phyloP scores from a whole-genome alignment of 139 green algal genomes.

The Asterochloris sp. region DNA sequence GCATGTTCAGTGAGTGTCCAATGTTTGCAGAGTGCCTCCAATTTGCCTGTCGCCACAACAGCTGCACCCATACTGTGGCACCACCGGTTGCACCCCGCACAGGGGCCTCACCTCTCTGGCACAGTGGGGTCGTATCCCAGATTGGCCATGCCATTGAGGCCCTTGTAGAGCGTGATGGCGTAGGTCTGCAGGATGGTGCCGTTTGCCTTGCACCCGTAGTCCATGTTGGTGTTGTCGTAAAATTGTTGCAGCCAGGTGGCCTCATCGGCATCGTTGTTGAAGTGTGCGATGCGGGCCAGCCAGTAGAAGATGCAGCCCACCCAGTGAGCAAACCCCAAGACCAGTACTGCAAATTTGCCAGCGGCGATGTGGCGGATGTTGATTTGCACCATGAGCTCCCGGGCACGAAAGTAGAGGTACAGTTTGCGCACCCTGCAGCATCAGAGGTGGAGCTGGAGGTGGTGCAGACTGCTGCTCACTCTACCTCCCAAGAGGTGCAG shows the following conservation, averaged over 20 bases:
- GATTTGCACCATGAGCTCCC: constrained; percentile 32
- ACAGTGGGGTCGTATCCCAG: constrained; percentile 32
- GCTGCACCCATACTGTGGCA: no score
- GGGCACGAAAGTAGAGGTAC: constrained; percentile 25
- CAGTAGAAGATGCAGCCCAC: constrained; percentile 36
- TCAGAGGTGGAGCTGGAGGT: no score
- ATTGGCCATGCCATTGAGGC: constrained; percentile 33
- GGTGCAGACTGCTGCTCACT: no score
- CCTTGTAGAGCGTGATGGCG: constrained; percentile 28
- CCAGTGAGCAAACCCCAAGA: constrained; percentile 33
- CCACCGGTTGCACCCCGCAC: background rate
- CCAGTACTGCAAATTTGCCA: constrained; percentile 30
- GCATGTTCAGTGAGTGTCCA: no score
- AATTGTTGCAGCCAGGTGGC: constrained; percentile 29
- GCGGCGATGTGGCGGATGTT: constrained; percentile 33
- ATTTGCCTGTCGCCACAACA: no score
- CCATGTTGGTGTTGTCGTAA: constrained; percentile 3
- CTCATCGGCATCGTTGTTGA: constrained; percentile 8
- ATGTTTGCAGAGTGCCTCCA: no score
- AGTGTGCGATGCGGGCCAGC: constrained; percentile 11
- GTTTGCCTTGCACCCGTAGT: constrained; percentile 11
- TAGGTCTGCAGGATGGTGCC: constrained; percentile 6
- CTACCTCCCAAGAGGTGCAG: no score
- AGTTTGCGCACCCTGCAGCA: constrained; percentile 14
- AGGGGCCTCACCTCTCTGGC: constrained; percentile 13